Base-by-base conservation (phyloP, 331 rosid species). In the Acacia pycnantha region DNA sequence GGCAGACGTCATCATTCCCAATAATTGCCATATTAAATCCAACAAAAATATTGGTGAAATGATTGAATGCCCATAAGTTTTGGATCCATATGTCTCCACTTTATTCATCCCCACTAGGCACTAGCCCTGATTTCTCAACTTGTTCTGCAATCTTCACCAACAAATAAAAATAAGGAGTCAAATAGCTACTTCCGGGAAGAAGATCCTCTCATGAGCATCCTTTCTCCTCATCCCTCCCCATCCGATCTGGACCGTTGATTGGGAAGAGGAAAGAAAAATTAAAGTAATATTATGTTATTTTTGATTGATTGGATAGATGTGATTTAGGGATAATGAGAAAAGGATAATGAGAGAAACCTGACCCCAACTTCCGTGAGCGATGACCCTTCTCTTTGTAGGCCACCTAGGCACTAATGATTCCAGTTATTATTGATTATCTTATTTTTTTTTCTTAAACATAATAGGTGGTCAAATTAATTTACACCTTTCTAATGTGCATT, bases 101-200 rank as follows among this genome's bases (percentile, higher is more conserved):
- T 15, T 40, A 51, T 9, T 4, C 37, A 9, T 37, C 15, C 35
- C 76, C 81, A 41, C 79, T 51, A n/a, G n/a, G 72, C 81, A 41
- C 79, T 24, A 14, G 46, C 79, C 40, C 71, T 77, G 46, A 82
- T 77, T 29, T 81, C 82, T 79, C 83, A 54, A 79, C 73, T 82
- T 82, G 77, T 50, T 66, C 86, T 87, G 79, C 73, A 29, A 54
- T 58, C 85, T 82, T 73, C 68, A 27, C 47, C 33, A 35, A 3
- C 22, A 2, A 19, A 9, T 14, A 35, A 66, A 77, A n/a, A n/a
- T n/a, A n/a, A n/a, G n/a, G n/a, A n/a, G n/a, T n/a, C n/a, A n/a
- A n/a, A n/a, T n/a, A n/a, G n/a, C n/a, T n/a, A n/a, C n/a, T n/a
- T n/a, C n/a, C n/a, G n/a, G n/a, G n/a, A n/a, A n/a, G n/a, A n/a